Evolutionary conservation across 2,329 filamentous ascomycete species (phyloP).

Genomic region (Colletotrichum sp.): DNA sequence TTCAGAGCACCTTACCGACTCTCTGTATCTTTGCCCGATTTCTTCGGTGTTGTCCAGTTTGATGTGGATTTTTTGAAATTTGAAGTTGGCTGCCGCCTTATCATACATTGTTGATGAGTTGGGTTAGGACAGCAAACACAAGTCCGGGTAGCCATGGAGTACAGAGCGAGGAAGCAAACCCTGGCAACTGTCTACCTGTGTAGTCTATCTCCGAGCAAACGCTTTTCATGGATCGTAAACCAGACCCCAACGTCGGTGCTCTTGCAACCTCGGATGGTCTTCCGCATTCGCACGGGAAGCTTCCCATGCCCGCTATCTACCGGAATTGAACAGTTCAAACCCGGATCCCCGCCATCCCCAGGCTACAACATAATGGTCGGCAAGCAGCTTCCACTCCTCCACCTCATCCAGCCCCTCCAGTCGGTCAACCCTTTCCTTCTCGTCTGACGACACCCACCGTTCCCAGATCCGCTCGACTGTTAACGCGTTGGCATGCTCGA

Average conservation of each 20-base stretch:
- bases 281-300: neutral
- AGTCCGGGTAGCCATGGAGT: neutral
- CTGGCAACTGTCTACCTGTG: neutral
- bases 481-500: conserved; percentile 49
- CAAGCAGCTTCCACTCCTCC: conserved; percentile 90
- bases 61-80: neutral
- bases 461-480: conserved; percentile 72
- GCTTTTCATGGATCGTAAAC: neutral
- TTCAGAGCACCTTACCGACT: neutral
- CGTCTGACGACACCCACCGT: conserved; percentile 70
- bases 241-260: neutral
- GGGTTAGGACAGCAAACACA: neutral
- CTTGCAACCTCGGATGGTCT: neutral
- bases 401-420: conserved; percentile 93
- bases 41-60: neutral
- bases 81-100: neutral
- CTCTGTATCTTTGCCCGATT: neutral
- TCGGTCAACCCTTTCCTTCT: conserved; percentile 79
- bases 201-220: neutral
- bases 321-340: conserved; percentile 26
- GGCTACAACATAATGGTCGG: conserved; percentile 85
- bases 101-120: neutral
- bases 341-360: conserved; percentile 79
- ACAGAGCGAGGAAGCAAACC: neutral
- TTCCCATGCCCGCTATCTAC: neutral